Conservation (phyloP, 352 stramenopile genomes). For the Phytophthora tubulina region DNA sequence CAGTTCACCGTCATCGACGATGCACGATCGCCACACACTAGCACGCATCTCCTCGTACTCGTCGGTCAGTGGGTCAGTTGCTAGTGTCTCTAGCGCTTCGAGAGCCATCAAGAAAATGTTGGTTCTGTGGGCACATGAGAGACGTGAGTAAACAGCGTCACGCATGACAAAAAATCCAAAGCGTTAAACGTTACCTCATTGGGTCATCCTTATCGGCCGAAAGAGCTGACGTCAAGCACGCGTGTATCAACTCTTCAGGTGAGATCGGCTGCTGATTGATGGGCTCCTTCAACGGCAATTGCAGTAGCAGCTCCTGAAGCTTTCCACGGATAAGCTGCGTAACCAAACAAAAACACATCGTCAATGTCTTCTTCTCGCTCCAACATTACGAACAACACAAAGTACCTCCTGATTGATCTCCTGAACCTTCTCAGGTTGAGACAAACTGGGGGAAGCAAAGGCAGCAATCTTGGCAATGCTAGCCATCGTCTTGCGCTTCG, state of each 20-base stretch:
- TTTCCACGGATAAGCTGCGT: conserved; percentile 57
- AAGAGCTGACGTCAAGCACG: conserved; percentile 58
- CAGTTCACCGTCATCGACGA: conserved; percentile 63
- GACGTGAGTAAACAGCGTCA: conserved; percentile 10
- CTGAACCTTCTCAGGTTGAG: conserved; percentile 47
- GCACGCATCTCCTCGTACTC: conserved; percentile 61
- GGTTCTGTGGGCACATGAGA: conserved; percentile 39
- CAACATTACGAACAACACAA: background rate
- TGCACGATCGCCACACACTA: conserved; percentile 65
- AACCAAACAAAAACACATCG: conserved; percentile 26
- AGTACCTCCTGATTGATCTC: conserved; percentile 75
- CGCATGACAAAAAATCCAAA: background rate
- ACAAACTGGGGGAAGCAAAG: conserved; percentile 56
- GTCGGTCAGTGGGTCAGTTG: conserved; percentile 37
- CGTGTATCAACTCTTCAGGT: conserved; percentile 54
- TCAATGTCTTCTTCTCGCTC: background rate
- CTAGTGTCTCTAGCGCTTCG: conserved; percentile 70
- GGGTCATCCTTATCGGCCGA: conserved; percentile 59
- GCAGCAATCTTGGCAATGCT: conserved; percentile 87
- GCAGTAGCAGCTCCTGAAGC: conserved; percentile 72
- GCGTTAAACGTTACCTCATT: conserved; percentile 48
- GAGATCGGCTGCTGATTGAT: conserved; percentile 53
- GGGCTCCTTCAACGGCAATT: conserved; percentile 55
- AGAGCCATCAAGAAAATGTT: conserved; percentile 79
- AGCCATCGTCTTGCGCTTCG: conserved; percentile 77